A percentile compares a stretch with the other conserved stretches of the same genome.
phyloP scores from a whole-genome alignment of 768 basidiomycete genomes.

The Trametes meyenii region DNA sequence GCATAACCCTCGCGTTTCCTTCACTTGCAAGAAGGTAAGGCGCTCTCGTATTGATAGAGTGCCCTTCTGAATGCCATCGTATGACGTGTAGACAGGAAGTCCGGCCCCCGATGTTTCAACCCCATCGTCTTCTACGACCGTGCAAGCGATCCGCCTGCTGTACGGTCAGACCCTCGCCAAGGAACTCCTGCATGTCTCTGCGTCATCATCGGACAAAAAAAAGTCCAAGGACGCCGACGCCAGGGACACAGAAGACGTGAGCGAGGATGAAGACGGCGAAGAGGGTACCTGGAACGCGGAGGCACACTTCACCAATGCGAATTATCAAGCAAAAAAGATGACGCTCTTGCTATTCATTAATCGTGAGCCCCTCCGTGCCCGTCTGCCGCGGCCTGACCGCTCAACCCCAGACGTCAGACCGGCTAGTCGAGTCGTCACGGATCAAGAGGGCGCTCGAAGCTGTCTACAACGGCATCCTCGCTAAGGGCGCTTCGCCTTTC shows the following conservation, averaged over 20 bases:
- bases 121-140: conserved; percentile 62
- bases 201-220: conserved; percentile 34
- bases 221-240: conserved; percentile 25
- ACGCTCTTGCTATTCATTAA: conserved; percentile 93
- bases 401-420: conserved; percentile 54
- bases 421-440: conserved; percentile 85
- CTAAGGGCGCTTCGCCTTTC: conserved; percentile 89
- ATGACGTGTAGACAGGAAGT: conserved; percentile 61
- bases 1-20: conserved; percentile 88
- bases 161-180: conserved; percentile 83
- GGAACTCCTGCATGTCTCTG: conserved; percentile 57
- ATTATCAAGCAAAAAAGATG: conserved; percentile 87
- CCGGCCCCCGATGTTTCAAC: conserved; percentile 81
- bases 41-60: background rate
- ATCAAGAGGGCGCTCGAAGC: conserved; percentile 88
- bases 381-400: background rate
- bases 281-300: conserved; percentile 67
- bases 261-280: too few relatives aligned
- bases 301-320: conserved; percentile 81
- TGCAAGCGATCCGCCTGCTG: conserved; percentile 73
- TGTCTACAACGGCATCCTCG: conserved; percentile 80
- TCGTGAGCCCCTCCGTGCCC: conserved; percentile 51
- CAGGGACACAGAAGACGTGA: conserved; percentile 28
- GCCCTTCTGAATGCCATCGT: background rate
- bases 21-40: conserved; percentile 87